These are phyloP conservation scores for Lophiotrema nucula DNA, from an alignment of 495 filamentous ascomycete species.

Conservation along the genomic window DNA sequence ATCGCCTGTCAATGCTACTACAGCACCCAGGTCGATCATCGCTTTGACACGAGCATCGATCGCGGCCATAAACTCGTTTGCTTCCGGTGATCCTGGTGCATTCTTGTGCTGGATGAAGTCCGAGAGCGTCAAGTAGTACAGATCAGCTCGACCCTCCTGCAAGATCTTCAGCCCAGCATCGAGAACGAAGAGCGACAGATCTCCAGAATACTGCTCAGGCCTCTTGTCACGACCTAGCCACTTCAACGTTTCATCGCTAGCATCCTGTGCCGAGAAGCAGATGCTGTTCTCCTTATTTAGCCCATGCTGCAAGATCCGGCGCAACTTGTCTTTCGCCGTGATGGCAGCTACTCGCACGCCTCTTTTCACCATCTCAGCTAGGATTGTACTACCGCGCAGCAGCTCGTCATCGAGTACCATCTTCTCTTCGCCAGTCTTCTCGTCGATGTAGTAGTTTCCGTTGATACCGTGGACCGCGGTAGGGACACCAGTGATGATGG, in stretches of 20 bases:
- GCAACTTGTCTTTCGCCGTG: constrained; percentile 45
- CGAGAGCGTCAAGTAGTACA: constrained; percentile 46
- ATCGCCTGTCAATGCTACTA: constrained; percentile 43
- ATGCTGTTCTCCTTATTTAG: constrained; percentile 35
- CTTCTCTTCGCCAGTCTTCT: constrained; percentile 38
- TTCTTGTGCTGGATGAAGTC: constrained; percentile 45
- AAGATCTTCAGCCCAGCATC: constrained; percentile 45
- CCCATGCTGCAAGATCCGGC: constrained; percentile 40
- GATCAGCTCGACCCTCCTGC: constrained; percentile 39
- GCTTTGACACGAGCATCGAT: constrained; percentile 38
- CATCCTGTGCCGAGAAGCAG: constrained; percentile 42
- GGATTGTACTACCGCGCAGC: constrained; percentile 40
- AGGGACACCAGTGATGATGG: constrained; percentile 12
- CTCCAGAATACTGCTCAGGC: constrained; percentile 42
- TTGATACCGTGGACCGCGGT: constrained; percentile 40
- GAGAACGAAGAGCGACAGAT: constrained; percentile 43
- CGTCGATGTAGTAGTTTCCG: constrained; percentile 44
- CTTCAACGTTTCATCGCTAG: constrained; percentile 15
- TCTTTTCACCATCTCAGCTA: constrained; percentile 39
- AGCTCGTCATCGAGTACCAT: constrained; percentile 43
- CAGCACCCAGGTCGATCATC: constrained; percentile 31
- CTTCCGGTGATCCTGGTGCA: constrained; percentile 38
- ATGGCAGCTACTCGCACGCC: constrained; percentile 44
- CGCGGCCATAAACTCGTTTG: constrained; percentile 38
- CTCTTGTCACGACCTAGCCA: constrained; percentile 38